These are phyloP conservation scores for Gossypium schwendimanii DNA, from an alignment of 441 rosid species.

Conservation along the genomic window DNA sequence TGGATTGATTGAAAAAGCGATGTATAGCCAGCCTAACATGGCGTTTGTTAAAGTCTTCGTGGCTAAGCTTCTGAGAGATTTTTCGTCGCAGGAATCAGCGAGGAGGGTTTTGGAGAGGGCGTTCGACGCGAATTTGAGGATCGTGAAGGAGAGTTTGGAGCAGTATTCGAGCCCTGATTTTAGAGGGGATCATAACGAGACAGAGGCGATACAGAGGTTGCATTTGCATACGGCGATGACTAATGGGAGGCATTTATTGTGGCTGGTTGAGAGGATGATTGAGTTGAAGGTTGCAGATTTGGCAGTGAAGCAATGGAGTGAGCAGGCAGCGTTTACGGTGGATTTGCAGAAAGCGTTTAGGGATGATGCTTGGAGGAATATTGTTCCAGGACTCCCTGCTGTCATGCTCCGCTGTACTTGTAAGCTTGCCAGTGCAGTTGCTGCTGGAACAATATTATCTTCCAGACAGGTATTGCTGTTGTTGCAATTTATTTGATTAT, in stretches of 20 bases:
- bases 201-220: conserved; percentile 65
- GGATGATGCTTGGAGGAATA: conserved; percentile 60
- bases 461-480: conserved; percentile 42
- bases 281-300: conserved; percentile 60
- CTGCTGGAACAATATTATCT: conserved; percentile 50
- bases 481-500: not conserved
- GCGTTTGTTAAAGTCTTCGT: conserved; percentile 63
- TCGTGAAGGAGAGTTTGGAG: conserved; percentile 56
- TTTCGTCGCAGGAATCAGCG: conserved; percentile 41
- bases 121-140: conserved; percentile 43
- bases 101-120: conserved; percentile 50
- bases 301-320: conserved; percentile 68
- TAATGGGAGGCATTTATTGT: conserved; percentile 47
- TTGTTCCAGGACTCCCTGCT: conserved; percentile 58
- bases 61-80: conserved; percentile 54
- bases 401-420: conserved; percentile 51
- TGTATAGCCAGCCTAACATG: conserved; percentile 41
- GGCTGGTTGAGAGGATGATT: conserved; percentile 75
- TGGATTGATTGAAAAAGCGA: conserved; percentile 41
- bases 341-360: conserved; percentile 57
- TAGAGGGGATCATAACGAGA: conserved; percentile 60
- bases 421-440: conserved; percentile 57
- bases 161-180: conserved; percentile 62
- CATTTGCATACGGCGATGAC: conserved; percentile 59
- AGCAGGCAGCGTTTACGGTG: conserved; percentile 45